Evolutionary conservation across 306 rosid genomes (phyloP).

Genomic region (Castanea sativa): DNA sequence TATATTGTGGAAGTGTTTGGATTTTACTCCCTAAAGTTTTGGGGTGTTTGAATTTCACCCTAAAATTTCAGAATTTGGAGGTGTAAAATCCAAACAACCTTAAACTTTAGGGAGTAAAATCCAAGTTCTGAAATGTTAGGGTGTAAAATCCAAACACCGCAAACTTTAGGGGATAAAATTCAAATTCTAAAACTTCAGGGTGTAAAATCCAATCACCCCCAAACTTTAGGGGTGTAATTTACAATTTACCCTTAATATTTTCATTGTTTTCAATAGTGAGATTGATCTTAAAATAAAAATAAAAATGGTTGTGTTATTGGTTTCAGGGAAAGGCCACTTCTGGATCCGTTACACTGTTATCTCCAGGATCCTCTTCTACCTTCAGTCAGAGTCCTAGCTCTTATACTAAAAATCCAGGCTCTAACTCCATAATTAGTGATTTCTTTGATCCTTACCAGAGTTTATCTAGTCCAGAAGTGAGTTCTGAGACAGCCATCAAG

Average conservation of each 20-base stretch:
- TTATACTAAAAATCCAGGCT: conserved; percentile 35
- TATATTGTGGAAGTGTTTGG: too few species aligned
- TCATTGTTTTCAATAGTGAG: conserved; percentile 17
- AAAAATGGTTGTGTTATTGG: conserved; percentile 19
- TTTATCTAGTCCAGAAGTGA: conserved; percentile 73
- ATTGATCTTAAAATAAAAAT: conserved; percentile 12
- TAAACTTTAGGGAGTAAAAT: too few species aligned
- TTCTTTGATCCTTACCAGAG: conserved; percentile 52
- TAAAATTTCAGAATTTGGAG: too few species aligned
- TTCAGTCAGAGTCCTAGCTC: conserved; percentile 43
- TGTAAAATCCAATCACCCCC: too few species aligned
- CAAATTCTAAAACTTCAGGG: too few species aligned
- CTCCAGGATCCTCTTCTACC: conserved; percentile 55
- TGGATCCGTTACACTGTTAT: conserved; percentile 36
- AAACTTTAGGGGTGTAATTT: too few species aligned
- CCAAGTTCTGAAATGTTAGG: too few species aligned
- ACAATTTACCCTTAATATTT: neutral
- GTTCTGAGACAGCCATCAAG: conserved; percentile 43
- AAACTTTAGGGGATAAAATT: too few species aligned
- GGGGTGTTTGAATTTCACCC: too few species aligned
- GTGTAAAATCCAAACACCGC: too few species aligned
- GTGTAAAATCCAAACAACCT: too few species aligned
- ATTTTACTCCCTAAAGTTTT: too few species aligned
- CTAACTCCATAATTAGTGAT: conserved; percentile 40
- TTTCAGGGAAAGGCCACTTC: conserved; percentile 62